Evolutionary conservation across 768 basidiomycete genomes (phyloP), one percentile per base, ranked within the genome.

Genomic region (Gloeostereum incarnatum): DNA sequence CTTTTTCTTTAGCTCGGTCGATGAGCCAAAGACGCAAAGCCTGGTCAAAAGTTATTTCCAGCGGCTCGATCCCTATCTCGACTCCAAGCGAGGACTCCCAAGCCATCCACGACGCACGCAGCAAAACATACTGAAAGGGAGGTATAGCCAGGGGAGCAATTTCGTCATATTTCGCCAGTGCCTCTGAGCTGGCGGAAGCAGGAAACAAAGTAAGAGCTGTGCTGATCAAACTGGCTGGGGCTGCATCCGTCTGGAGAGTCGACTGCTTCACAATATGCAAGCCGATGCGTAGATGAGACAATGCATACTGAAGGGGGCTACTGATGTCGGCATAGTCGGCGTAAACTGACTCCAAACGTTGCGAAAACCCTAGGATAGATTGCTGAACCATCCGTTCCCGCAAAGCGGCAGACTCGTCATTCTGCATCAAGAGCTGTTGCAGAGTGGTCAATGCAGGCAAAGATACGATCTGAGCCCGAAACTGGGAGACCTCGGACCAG

Each of bases 1-100:
- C 71, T 25, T 73, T 70, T 42, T 79, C 77, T 46, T 74, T 79
- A 21, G 78, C 75, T 18, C 77, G 75, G 47, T 96, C 86, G 30
- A 81, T 76, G 30, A 77, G 66, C 94, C 94, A 97, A 16, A 94
- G 68, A n/a, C 77, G 68, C 31, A 78, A 68, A 2, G 77, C 66
- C 50, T 82, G 81, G 37, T 84, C 80, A 48, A 86, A 91, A 8
- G 67, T 56, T 5, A 49, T 57, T 37, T 71, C 67, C 21, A 91
- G 41, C 5, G 55, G 24, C 9, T 46, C 39, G 9, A 74, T 44
- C 21, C 47, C 46, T 1, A 57, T 32, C 14, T 56, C 57, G 20
- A 67, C 49, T n/a, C 69, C 71, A 2, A 66, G 43, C n/a, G 60
- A 51, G n/a, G 46, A 55, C 35, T 77, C 66, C 21, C 69, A 56